Conservation (phyloP, 2,329 filamentous ascomycete genomes). For the Escovopsis sp. region DNA sequence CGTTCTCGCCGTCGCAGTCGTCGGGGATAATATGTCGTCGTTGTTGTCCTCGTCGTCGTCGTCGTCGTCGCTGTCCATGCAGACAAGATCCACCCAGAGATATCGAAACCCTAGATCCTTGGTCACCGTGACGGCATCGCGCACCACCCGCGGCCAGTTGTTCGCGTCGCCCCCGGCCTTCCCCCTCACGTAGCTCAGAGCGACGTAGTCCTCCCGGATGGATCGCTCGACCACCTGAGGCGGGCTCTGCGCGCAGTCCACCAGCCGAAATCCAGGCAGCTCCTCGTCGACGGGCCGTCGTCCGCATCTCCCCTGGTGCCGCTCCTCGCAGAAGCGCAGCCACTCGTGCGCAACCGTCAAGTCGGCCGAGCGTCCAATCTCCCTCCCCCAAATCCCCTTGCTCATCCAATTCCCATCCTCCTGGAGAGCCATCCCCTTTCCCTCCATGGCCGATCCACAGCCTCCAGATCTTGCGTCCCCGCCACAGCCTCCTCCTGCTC, state of each 20-base stretch:
- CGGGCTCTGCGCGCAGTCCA: conserved; percentile 19
- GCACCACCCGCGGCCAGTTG: conserved; percentile 16
- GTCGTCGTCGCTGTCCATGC: conserved; percentile 13
- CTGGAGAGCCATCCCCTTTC: background rate
- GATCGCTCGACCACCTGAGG: conserved; percentile 15
- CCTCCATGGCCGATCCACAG: too few relatives aligned
- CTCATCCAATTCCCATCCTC: conserved; percentile 12
- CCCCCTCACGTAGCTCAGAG: conserved; percentile 22
- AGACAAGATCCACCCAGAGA: conserved; percentile 24
- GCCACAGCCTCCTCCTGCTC: too few relatives aligned
- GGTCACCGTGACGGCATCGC: conserved; percentile 17
- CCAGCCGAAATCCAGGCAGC: conserved; percentile 17
- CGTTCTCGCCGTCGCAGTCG: too few relatives aligned
- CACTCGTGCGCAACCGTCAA: conserved; percentile 17
- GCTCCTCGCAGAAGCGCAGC: conserved; percentile 19
- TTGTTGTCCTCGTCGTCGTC: too few relatives aligned
- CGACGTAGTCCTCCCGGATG: conserved; percentile 15
- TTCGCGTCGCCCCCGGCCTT: conserved; percentile 5
- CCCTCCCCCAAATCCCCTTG: conserved; percentile 19
- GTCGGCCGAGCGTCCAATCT: conserved; percentile 15
- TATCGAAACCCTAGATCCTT: conserved; percentile 18
- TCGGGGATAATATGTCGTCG: too few relatives aligned
- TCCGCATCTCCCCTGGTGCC: conserved; percentile 19
- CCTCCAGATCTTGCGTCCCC: too few relatives aligned
- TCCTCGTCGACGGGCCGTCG: conserved; percentile 11